Evolutionary conservation across 2,329 filamentous ascomycete genomes (phyloP).

Genomic region (Zymoseptoria passerinii): DNA sequence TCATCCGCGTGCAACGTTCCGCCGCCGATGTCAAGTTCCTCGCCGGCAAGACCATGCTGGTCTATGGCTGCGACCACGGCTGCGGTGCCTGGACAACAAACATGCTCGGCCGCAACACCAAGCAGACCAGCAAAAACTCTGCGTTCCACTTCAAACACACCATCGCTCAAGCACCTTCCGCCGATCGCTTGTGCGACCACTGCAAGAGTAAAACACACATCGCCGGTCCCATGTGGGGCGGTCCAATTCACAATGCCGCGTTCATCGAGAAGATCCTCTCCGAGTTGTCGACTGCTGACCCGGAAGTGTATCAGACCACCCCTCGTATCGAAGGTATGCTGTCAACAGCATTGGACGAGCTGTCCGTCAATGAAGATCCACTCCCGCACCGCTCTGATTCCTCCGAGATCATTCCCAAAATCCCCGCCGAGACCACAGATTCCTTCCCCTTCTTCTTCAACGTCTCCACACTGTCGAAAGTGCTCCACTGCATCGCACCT

Average conservation of each 20-base stretch:
- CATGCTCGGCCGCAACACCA: conserved; percentile 61
- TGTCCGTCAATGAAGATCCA: conserved; percentile 21
- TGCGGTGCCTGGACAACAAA: conserved; percentile 91
- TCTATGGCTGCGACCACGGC: conserved; percentile 83
- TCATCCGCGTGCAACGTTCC: conserved; percentile 71
- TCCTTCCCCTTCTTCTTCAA: conserved; percentile 80
- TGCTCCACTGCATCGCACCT: conserved; percentile 71
- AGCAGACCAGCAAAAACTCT: conserved; percentile 60
- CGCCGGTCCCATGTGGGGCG: conserved; percentile 90
- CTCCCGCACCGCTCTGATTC: conserved; percentile 1
- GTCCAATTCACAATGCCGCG: conserved; percentile 72
- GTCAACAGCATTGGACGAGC: conserved; percentile 75
- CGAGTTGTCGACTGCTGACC: conserved; percentile 58
- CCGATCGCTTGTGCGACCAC: conserved; percentile 63
- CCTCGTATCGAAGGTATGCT: conserved; percentile 86
- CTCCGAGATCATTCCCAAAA: conserved; percentile 32
- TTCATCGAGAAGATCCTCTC: conserved; percentile 76
- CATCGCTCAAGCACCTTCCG: conserved; percentile 61
- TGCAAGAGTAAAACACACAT: conserved; percentile 82
- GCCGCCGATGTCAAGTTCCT: conserved; percentile 83
- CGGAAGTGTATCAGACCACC: conserved; percentile 67
- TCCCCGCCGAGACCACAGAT: conserved; percentile 59
- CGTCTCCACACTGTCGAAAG: conserved; percentile 63
- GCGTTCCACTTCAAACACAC: conserved; percentile 66
- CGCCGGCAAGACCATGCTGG: conserved; percentile 83